Percentiles rank a stretch among this genome's conserved stretches.
phyloP scores from a whole-genome alignment of 805 yeast genomes.

The Saccharomycopsis oosterbeekiorum region DNA sequence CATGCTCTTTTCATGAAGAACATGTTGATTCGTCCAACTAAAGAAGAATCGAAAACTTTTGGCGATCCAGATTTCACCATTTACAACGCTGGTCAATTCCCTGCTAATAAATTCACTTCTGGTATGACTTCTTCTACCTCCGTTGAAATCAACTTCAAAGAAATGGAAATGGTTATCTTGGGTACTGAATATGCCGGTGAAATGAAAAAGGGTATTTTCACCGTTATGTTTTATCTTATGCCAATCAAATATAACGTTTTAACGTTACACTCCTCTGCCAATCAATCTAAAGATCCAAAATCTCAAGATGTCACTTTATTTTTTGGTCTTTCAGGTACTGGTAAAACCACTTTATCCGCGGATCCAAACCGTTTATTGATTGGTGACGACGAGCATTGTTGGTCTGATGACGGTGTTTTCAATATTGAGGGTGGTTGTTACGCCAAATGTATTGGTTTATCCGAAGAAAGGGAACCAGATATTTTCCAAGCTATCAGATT shows the following conservation, averaged over 20 bases:
- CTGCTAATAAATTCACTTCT: conserved; percentile 90
- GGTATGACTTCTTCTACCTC: conserved; percentile 97
- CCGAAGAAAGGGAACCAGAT: conserved; percentile 93
- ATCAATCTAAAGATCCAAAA: conserved; percentile 63
- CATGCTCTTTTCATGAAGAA: conserved; percentile 97
- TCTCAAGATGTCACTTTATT: conserved; percentile 81
- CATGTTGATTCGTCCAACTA: conserved; percentile 93
- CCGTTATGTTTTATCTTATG: conserved; percentile 98
- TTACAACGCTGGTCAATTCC: conserved; percentile 98
- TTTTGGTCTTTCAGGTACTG: conserved; percentile 97
- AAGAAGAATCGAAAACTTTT: conserved; percentile 75
- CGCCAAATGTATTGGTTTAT: conserved; percentile 89
- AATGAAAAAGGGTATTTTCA: conserved; percentile 98
- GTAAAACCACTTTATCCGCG: conserved; percentile 94
- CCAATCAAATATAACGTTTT: conserved; percentile 86
- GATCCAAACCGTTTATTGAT: conserved; percentile 89
- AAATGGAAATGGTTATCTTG: conserved; percentile 96
- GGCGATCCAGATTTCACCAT: conserved; percentile 98
- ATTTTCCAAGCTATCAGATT: conserved; percentile 89
- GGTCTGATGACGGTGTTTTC: conserved; percentile 98
- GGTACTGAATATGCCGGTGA: conserved; percentile 99
- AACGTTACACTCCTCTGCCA: conserved; percentile 91
- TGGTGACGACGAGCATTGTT: conserved; percentile 99
- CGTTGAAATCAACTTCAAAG: conserved; percentile 92
- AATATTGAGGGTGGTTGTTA: conserved; percentile 99